A percentile compares a stretch with the other conserved stretches of the same genome.
Evolutionary conservation across 2,329 filamentous ascomycete species (phyloP).

Genomic region (Curvularia sp.): DNA sequence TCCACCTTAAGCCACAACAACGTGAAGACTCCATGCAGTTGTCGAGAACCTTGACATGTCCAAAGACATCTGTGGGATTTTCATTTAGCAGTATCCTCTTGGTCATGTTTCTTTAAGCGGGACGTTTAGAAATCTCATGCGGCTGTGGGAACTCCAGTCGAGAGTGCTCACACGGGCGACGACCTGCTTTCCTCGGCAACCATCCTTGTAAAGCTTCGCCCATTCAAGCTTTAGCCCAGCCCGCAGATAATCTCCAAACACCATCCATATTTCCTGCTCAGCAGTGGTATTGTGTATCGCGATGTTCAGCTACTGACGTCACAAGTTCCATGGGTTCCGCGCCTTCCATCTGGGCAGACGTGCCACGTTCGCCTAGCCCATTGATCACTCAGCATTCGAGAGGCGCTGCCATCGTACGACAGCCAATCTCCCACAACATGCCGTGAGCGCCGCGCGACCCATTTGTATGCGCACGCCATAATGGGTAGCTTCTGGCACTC

Average conservation of each 20-base stretch:
- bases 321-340: conserved; percentile 13
- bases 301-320: conserved; percentile 14
- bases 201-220: conserved; percentile 10
- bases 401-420: conserved; percentile 2
- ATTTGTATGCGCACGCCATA: conserved; percentile 14
- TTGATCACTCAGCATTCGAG: conserved; percentile 15
- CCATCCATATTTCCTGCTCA: conserved; percentile 2
- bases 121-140: not conserved
- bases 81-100: no score
- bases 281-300: not conserved
- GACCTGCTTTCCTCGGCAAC: not conserved
- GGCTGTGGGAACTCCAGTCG: not conserved
- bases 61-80: not conserved
- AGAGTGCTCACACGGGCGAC: not conserved
- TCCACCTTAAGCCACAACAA: not conserved
- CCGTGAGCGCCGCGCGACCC: conserved; percentile 8
- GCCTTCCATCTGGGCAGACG: conserved; percentile 15
- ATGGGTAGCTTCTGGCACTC: conserved; percentile 44
- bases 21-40: not conserved
- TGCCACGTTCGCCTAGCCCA: conserved; percentile 8
- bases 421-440: conserved; percentile 11
- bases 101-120: not conserved
- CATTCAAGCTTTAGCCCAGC: conserved; percentile 12
- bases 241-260: conserved; percentile 1
- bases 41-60: not conserved